A percentile compares a stretch with the other conserved stretches of the same genome.
Conservation (phyloP, 495 filamentous ascomycete genomes). For the Astrocystis sublimbata region DNA sequence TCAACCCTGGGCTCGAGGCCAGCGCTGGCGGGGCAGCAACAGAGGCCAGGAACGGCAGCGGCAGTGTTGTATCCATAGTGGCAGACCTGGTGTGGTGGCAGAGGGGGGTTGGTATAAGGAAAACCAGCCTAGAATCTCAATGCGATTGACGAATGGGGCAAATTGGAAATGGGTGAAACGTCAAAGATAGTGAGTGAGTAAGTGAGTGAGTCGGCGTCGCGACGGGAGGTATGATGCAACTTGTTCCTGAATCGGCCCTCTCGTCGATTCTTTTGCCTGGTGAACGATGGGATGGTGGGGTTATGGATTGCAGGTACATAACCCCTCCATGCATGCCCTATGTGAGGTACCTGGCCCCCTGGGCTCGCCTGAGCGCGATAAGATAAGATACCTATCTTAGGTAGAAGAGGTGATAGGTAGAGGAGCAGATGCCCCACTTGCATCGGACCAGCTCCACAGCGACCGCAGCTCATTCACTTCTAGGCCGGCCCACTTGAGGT, state of each 20-base stretch:
- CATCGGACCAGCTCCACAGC: neutral
- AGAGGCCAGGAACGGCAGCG: conserved; percentile 58
- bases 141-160: conserved; percentile 19
- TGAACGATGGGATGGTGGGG: conserved; percentile 17
- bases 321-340: conserved; percentile 15
- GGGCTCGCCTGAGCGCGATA: too few species aligned
- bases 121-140: neutral
- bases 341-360: too few species aligned
- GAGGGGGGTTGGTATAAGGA: neutral
- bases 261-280: conserved; percentile 3
- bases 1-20: conserved; percentile 55
- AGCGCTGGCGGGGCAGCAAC: conserved; percentile 58
- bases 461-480: neutral
- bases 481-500: neutral
- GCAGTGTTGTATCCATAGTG: conserved; percentile 56
- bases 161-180: conserved; percentile 17
- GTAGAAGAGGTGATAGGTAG: too few species aligned
- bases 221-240: conserved; percentile 25
- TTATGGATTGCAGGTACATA: too few species aligned
- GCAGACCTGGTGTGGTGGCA: neutral
- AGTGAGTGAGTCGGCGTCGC: too few species aligned
- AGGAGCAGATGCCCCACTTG: too few species aligned
- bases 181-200: conserved; percentile 3
- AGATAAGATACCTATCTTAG: conserved; percentile 5
- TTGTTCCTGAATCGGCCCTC: conserved; percentile 14